phyloP scores from a whole-genome alignment of 2,329 filamentous ascomycete genomes.

The Rasamsonia emersonii region DNA sequence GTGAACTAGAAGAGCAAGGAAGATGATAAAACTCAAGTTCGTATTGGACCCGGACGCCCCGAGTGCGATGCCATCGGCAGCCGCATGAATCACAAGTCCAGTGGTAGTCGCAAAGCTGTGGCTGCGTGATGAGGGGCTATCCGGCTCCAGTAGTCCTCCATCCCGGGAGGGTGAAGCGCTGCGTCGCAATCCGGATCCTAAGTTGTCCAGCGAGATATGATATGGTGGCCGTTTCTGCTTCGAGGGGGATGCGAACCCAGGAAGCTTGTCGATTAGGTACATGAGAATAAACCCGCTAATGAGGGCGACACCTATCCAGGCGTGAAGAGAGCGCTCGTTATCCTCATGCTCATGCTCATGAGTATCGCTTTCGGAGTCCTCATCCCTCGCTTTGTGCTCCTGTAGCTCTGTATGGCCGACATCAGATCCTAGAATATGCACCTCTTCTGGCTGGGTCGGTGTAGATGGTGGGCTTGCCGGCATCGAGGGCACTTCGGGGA shows the following conservation, averaged over 20 bases:
- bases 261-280: constrained; percentile 87
- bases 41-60: constrained; percentile 78
- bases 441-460: constrained; percentile 4
- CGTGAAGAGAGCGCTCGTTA: constrained; percentile 50
- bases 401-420: no score
- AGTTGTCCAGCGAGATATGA: constrained; percentile 80
- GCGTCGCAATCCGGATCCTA: constrained; percentile 49
- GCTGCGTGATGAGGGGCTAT: constrained; percentile 28
- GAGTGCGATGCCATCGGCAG: constrained; percentile 90
- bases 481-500: constrained; percentile 11
- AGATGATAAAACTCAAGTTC: constrained; percentile 81
- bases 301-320: constrained; percentile 78
- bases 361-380: constrained; percentile 14
- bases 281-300: constrained; percentile 88
- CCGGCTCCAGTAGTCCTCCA: constrained; percentile 28
- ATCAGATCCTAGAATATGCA: no score
- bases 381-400: constrained; percentile 10
- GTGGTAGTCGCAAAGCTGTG: constrained; percentile 72
- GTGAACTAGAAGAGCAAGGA: constrained; percentile 93
- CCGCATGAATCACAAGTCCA: constrained; percentile 91
- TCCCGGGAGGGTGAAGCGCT: constrained; percentile 32
- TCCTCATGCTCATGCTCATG: constrained; percentile 22
- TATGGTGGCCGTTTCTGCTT: constrained; percentile 60
- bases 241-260: constrained; percentile 60
- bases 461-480: constrained; percentile 4